Evolutionary conservation across 1,284 basidiomycete species (phyloP).

Genomic region (Cutaneotrichosporon mucoides): DNA sequence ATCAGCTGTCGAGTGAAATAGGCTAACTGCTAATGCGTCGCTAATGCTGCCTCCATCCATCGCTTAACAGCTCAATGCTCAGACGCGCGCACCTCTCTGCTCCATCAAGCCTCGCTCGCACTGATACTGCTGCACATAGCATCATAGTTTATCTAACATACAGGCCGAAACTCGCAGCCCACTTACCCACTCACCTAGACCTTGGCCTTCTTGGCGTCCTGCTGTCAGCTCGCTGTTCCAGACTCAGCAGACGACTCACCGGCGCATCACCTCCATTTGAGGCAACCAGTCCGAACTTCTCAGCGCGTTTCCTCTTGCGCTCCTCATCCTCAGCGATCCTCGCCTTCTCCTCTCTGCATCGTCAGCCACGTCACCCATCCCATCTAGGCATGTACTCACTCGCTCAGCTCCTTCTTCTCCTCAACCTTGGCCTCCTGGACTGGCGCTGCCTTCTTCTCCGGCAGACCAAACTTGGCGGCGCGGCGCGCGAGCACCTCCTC

Average conservation of each 20-base stretch:
- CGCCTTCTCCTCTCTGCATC: constrained; percentile 31
- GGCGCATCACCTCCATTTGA: constrained; percentile 16
- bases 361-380: constrained; percentile 8
- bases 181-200: constrained; percentile 36
- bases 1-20: no score
- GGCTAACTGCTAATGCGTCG: no score
- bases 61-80: no score
- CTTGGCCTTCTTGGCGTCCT: constrained; percentile 46
- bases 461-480: constrained; percentile 44
- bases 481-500: constrained; percentile 41
- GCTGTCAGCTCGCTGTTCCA: background rate
- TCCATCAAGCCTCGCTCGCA: no score
- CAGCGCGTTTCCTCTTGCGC: constrained; percentile 51
- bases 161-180: background rate
- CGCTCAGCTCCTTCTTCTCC: constrained; percentile 33
- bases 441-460: constrained; percentile 34
- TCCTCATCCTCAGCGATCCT: constrained; percentile 46
- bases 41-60: no score
- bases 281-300: constrained; percentile 43
- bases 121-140: no score
- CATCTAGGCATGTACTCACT: constrained; percentile 22
- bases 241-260: constrained; percentile 21
- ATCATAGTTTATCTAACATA: background rate
- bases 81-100: no score
- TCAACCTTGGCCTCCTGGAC: constrained; percentile 13